Conservation (phyloP, 139 green algal genomes). For the Micractinium conductrix region DNA sequence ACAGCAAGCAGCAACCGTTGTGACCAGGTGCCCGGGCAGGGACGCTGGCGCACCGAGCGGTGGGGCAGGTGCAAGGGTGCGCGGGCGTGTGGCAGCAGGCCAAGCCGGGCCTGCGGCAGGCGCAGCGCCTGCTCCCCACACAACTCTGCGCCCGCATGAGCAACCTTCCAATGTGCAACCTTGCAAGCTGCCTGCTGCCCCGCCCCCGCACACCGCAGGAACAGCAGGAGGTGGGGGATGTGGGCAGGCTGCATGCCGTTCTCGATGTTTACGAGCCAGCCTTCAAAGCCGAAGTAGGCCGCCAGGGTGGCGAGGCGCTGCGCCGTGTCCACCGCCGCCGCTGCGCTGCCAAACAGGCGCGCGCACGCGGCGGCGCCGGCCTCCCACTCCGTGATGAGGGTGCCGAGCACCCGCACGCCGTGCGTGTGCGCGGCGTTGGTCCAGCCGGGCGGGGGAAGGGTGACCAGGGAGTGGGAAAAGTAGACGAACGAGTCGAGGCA, state of each 20-base stretch:
- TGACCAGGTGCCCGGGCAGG: too few species aligned
- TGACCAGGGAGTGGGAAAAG: slow-evolving; percentile 78
- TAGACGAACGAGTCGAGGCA: slow-evolving; percentile 83
- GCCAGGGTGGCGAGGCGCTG: slow-evolving; percentile 69
- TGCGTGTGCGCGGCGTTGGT: slow-evolving; percentile 78
- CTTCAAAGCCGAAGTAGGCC: slow-evolving; percentile 78
- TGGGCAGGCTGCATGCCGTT: slow-evolving; percentile 58
- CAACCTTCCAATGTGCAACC: not conserved
- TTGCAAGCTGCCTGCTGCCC: too few species aligned
- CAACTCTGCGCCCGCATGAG: too few species aligned
- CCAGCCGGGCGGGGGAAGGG: slow-evolving; percentile 60
- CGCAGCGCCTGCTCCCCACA: too few species aligned
- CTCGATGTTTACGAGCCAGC: slow-evolving; percentile 94
- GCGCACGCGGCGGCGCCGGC: slow-evolving; percentile 57
- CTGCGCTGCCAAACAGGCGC: slow-evolving; percentile 55
- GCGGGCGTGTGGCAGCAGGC: too few species aligned
- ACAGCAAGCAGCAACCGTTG: too few species aligned
- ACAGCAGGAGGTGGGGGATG: slow-evolving; percentile 70
- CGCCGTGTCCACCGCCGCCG: slow-evolving; percentile 44
- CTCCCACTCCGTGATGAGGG: slow-evolving; percentile 84
- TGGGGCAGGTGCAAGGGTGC: too few species aligned
- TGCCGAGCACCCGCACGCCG: slow-evolving; percentile 73
- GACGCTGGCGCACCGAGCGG: too few species aligned
- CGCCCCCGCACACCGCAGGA: slow-evolving; percentile 65
- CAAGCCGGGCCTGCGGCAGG: too few species aligned